These are phyloP conservation scores for Scleromitrula shiraiana DNA, from an alignment of 2,329 filamentous ascomycete species.

Conservation along the genomic window DNA sequence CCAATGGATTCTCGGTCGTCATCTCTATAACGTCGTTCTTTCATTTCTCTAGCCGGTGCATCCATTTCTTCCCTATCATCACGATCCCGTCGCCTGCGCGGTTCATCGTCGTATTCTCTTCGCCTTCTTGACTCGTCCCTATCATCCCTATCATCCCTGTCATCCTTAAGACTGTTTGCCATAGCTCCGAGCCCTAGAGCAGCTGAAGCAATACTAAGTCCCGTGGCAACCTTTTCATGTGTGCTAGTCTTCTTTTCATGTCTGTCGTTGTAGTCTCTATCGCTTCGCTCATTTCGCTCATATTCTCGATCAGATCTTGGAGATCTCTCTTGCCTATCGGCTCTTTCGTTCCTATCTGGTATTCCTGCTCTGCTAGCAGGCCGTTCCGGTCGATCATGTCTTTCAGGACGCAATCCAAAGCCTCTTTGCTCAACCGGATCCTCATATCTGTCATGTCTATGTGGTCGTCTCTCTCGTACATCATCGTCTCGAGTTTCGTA, in stretches of 20 bases:
- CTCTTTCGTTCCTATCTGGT: slow-evolving; percentile 10
- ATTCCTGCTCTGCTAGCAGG: slow-evolving; percentile 5
- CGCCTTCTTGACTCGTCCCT: slow-evolving; percentile 17
- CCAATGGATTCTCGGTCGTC: slow-evolving; percentile 8
- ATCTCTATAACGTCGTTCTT: slow-evolving; percentile 19
- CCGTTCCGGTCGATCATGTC: slow-evolving; percentile 6
- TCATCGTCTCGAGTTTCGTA: slow-evolving; percentile 28
- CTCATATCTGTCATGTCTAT: slow-evolving; percentile 25
- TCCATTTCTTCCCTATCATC: slow-evolving; percentile 20
- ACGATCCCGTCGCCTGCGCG: slow-evolving; percentile 20
- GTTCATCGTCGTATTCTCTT: slow-evolving; percentile 26
- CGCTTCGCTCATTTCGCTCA: slow-evolving; percentile 11
- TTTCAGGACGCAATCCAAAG: slow-evolving; percentile 18
- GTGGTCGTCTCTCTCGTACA: slow-evolving; percentile 8
- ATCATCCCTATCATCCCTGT: slow-evolving; percentile 24
- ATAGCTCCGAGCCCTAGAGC: slow-evolving; percentile 27
- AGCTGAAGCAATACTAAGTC: slow-evolving; percentile 28
- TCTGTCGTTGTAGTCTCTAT: slow-evolving; percentile 5
- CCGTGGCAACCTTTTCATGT: slow-evolving; percentile 25
- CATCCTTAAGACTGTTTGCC: slow-evolving; percentile 23
- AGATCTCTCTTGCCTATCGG: slow-evolving; percentile 8
- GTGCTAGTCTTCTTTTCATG: slow-evolving; percentile 17
- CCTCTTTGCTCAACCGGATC: slow-evolving; percentile 22
- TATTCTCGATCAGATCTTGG: slow-evolving; percentile 14
- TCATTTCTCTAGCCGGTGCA: slow-evolving; percentile 17